phyloP scores from a whole-genome alignment of 2,329 filamentous ascomycete species.

The Chaetomium strumarium region DNA sequence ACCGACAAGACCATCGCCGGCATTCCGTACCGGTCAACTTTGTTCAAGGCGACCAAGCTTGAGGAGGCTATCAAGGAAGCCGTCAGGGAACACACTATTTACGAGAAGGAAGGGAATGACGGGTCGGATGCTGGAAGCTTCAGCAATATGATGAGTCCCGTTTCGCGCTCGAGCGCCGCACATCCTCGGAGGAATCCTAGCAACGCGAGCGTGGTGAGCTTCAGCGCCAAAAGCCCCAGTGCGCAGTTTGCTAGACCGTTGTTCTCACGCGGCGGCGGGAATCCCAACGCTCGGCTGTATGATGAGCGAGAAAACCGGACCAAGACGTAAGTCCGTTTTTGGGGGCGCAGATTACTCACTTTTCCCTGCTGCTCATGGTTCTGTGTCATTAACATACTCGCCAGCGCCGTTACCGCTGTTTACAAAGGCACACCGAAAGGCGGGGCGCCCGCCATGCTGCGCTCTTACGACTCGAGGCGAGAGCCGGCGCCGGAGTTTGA shows the following conservation, averaged over 20 bases:
- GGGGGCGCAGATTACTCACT: too few species aligned
- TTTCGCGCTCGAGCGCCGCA: constrained; percentile 38
- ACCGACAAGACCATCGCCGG: constrained; percentile 97
- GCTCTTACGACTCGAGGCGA: constrained; percentile 91
- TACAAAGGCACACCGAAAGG: constrained; percentile 75
- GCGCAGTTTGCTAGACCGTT: constrained; percentile 50
- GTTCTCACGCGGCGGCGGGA: constrained; percentile 62
- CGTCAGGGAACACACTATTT: constrained; percentile 77
- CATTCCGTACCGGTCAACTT: constrained; percentile 85
- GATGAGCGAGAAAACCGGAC: constrained; percentile 79
- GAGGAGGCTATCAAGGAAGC: constrained; percentile 90
- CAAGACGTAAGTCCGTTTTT: constrained; percentile 66
- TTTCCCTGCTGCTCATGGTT: not conserved
- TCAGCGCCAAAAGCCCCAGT: constrained; percentile 61
- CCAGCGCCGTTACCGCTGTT: constrained; percentile 82
- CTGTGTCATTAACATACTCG: constrained; percentile 21
- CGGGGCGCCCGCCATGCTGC: constrained; percentile 65
- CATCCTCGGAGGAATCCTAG: constrained; percentile 60
- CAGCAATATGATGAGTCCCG: constrained; percentile 35
- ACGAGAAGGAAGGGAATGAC: constrained; percentile 79
- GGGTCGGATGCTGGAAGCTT: constrained; percentile 35
- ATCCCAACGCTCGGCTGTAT: constrained; percentile 82
- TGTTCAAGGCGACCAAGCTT: constrained; percentile 95
- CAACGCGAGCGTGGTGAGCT: constrained; percentile 77
- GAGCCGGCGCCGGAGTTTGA: constrained; percentile 88